A percentile compares a stretch with the other conserved stretches of the same genome.
Conservation (phyloP, 441 rosid genomes). For the Rhodomyrtus psidioides region DNA sequence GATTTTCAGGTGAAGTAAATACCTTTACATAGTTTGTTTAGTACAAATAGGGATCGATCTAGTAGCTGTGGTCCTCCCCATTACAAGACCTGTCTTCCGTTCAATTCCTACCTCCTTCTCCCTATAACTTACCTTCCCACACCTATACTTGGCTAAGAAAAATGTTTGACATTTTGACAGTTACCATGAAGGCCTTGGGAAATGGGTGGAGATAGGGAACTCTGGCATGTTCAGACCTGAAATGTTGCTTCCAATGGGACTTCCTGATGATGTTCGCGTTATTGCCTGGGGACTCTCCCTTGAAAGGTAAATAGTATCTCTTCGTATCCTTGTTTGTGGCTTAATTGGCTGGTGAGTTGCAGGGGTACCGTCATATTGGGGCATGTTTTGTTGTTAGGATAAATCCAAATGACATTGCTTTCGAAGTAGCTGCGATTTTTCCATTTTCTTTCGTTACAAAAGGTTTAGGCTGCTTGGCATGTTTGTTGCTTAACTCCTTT, state of each 20-base stretch:
- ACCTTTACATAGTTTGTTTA: background rate
- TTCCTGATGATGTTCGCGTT: slow-evolving; percentile 79
- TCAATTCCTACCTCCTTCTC: background rate
- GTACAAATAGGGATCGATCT: background rate
- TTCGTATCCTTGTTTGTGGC: background rate
- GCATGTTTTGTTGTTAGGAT: background rate
- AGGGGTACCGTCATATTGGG: background rate
- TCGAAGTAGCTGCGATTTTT: background rate
- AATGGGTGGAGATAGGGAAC: slow-evolving; percentile 97
- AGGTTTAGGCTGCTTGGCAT: background rate
- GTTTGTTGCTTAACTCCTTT: background rate
- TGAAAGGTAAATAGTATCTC: slow-evolving; percentile 52
- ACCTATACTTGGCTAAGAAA: background rate
- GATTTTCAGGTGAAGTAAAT: slow-evolving; percentile 62
- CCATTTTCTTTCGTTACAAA: background rate
- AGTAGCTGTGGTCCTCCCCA: background rate
- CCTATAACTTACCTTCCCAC: background rate
- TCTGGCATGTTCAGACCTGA: slow-evolving; percentile 98
- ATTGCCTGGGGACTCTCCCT: slow-evolving; percentile 98
- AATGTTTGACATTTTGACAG: slow-evolving; percentile 22
- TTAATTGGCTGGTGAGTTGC: background rate
- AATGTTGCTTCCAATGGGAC: slow-evolving; percentile 93
- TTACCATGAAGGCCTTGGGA: slow-evolving; percentile 71
- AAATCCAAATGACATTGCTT: background rate
- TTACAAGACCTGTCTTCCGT: background rate